Conservation (phyloP, 2,329 filamentous ascomycete species). For the Fusarium beomiforme region DNA sequence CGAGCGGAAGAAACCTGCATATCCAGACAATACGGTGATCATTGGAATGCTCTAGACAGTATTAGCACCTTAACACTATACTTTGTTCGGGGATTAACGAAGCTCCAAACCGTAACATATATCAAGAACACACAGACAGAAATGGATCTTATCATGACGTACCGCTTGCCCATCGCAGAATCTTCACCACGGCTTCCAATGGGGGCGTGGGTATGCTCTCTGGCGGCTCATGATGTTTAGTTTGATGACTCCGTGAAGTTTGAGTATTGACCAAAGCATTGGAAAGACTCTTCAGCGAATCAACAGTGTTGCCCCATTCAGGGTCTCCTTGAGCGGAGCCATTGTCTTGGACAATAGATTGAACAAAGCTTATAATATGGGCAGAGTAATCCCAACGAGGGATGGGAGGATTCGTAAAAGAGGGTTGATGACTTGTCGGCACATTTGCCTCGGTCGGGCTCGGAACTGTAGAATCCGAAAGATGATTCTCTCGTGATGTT, state of each 20-base stretch:
- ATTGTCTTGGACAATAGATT: conserved; percentile 22
- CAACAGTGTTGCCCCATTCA: background rate
- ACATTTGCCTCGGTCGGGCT: accelerated
- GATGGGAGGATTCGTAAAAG: background rate
- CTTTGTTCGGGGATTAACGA: no score
- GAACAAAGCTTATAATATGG: conserved; percentile 49
- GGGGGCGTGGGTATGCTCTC: conserved; percentile 40
- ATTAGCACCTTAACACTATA: background rate
- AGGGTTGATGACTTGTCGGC: accelerated
- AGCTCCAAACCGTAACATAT: no score
- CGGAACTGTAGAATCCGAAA: no score
- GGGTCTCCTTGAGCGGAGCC: background rate
- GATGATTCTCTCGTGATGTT: background rate
- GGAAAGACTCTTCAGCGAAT: conserved; percentile 15
- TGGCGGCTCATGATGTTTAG: background rate
- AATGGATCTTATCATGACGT: accelerated
- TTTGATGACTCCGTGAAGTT: background rate
- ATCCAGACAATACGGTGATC: conserved; percentile 46
- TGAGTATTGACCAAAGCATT: background rate
- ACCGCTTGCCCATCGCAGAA: conserved; percentile 49
- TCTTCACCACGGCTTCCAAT: conserved; percentile 39
- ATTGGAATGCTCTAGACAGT: conserved; percentile 35
- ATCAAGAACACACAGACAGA: no score
- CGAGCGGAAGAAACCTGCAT: conserved; percentile 46
- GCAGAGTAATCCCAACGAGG: conserved; percentile 46